A percentile compares a stretch with the other conserved stretches of the same genome.
phyloP scores from a whole-genome alignment of 176 grass and related monocot species.

The Avena atlantica region DNA sequence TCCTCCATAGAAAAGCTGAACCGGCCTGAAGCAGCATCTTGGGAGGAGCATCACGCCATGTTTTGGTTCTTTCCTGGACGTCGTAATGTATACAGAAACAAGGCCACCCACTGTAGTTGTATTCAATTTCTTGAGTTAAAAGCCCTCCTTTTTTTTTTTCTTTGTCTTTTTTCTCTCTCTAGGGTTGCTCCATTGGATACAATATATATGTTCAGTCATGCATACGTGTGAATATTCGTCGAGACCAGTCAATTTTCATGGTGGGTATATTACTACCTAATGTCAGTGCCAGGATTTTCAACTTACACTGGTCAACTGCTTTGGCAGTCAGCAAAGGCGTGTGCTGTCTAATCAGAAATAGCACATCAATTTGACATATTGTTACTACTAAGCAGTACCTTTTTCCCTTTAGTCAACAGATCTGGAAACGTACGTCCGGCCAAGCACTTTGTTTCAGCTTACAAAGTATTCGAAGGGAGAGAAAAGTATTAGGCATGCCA shows the following conservation, averaged over 20 bases:
- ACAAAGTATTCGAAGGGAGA: no score
- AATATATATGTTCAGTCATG: neutral
- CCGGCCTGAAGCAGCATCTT: slow-evolving; percentile 8
- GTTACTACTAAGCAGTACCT: no score
- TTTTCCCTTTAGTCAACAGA: no score
- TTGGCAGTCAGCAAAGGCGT: no score
- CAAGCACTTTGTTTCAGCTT: no score
- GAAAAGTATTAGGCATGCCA: no score
- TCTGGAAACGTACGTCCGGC: no score
- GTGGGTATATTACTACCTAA: neutral
- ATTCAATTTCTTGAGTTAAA: slow-evolving; percentile 48
- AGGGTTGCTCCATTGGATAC: neutral
- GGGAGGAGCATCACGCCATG: neutral
- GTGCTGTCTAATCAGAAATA: no score
- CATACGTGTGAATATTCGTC: neutral
- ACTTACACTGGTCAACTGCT: no score
- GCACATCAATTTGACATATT: no score
- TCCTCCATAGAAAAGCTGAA: slow-evolving; percentile 14
- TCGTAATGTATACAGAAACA: slow-evolving; percentile 40
- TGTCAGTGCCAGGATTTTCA: no score
- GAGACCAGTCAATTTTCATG: neutral
- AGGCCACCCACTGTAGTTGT: slow-evolving; percentile 16
- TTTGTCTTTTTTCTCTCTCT: neutral
- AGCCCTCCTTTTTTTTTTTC: neutral
- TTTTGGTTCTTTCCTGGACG: slow-evolving; percentile 9